phyloP scores from a whole-genome alignment of 2,329 filamentous ascomycete genomes.

The Stagonosporopsis vannaccii region DNA sequence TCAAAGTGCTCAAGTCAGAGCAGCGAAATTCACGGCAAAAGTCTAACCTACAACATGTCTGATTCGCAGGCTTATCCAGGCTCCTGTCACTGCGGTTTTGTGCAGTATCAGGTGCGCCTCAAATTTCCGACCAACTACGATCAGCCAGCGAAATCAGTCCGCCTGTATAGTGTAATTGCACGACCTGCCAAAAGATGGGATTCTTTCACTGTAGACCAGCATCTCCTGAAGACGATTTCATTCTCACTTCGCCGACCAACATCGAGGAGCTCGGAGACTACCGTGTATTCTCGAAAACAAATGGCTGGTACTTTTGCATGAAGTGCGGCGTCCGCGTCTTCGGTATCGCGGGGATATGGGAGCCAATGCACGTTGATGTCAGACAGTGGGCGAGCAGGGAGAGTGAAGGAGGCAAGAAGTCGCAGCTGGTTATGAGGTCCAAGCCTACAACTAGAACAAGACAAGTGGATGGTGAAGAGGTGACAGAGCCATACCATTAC shows the following conservation, averaged over 20 bases:
- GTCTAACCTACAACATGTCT: slow-evolving; percentile 23
- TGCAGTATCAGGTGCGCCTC: slow-evolving; percentile 55
- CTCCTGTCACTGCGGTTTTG: slow-evolving; percentile 58
- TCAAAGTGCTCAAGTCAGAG: background rate
- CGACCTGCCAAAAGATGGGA: slow-evolving; percentile 58
- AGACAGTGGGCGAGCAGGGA: slow-evolving; percentile 30
- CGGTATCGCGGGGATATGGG: slow-evolving; percentile 41
- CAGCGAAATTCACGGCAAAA: background rate
- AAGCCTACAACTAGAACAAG: slow-evolving; percentile 19
- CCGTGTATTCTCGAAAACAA: slow-evolving; percentile 37
- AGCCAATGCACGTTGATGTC: slow-evolving; percentile 29
- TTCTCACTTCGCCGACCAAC: slow-evolving; percentile 53
- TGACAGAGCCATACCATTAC: slow-evolving; percentile 30
- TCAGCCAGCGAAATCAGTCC: slow-evolving; percentile 25
- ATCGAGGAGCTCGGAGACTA: slow-evolving; percentile 54
- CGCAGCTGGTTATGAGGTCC: slow-evolving; percentile 33
- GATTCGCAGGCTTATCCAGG: slow-evolving; percentile 42
- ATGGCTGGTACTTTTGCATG: slow-evolving; percentile 58
- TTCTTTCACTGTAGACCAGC: slow-evolving; percentile 56
- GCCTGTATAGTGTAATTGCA: slow-evolving; percentile 58
- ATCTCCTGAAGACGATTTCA: slow-evolving; percentile 53
- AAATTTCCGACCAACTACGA: slow-evolving; percentile 49
- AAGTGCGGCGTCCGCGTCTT: slow-evolving; percentile 57
- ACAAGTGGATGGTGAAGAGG: slow-evolving; percentile 23
- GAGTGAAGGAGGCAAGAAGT: slow-evolving; percentile 16